phyloP scores from a whole-genome alignment of 306 rosid genomes.

The Acacia melanoxylon region DNA sequence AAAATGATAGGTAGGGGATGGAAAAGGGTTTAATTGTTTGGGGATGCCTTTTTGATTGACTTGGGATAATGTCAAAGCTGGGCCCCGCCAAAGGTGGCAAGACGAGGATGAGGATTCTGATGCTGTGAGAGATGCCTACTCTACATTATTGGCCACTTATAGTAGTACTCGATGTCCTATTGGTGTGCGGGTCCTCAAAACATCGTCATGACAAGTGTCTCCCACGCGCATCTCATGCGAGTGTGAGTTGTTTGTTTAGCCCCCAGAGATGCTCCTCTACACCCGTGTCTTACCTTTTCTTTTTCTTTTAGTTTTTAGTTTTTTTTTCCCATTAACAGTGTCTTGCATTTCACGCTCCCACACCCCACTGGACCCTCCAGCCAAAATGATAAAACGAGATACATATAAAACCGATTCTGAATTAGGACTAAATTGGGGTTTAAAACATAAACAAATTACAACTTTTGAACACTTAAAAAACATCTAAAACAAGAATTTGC shows the following conservation, averaged over 20 bases:
- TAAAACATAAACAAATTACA: no score
- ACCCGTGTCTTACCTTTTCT: background rate
- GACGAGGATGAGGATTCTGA: constrained; percentile 30
- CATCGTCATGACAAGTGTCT: background rate
- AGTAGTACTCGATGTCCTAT: constrained; percentile 4
- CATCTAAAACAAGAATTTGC: no score
- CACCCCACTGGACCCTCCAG: no score
- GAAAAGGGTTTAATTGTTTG: background rate
- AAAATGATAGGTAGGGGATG: background rate
- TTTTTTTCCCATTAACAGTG: no score
- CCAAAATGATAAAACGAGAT: no score
- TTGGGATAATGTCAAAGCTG: constrained; percentile 28
- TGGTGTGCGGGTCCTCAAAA: background rate
- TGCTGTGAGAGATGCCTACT: background rate
- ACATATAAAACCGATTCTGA: no score
- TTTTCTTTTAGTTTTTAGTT: no score
- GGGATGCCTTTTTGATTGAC: constrained; percentile 47
- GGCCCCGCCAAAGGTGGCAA: constrained; percentile 26
- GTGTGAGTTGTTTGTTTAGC: background rate
- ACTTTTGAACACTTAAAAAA: no score
- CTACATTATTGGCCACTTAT: background rate
- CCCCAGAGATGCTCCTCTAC: background rate
- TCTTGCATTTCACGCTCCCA: no score
- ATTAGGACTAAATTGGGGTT: no score
- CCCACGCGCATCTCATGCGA: background rate